A percentile compares a stretch with the other conserved stretches of the same genome.
Conservation (phyloP, 139 green algal genomes). For the Chlorella sp. region DNA sequence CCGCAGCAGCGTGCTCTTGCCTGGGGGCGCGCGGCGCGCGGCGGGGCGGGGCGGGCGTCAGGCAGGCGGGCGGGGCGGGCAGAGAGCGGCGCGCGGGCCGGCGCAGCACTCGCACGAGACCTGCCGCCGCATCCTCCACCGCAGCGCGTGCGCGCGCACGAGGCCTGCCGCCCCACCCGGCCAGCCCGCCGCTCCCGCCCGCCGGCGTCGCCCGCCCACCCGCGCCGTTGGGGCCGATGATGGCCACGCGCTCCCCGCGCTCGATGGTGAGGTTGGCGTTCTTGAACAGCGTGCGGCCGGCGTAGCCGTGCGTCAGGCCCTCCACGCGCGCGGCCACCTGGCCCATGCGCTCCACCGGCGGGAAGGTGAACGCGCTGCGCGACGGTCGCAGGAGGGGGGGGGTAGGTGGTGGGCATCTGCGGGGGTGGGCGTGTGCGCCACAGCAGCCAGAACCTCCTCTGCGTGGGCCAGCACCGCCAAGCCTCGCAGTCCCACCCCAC, state of each 20-base stretch:
- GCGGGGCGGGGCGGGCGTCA: too few species aligned
- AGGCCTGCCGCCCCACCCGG: too few species aligned
- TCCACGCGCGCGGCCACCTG: conserved; percentile 63
- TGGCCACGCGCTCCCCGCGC: conserved; percentile 93
- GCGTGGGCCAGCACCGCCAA: neutral
- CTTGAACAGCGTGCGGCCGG: conserved; percentile 74
- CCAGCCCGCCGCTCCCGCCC: too few species aligned
- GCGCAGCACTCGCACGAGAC: too few species aligned
- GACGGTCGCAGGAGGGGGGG: neutral
- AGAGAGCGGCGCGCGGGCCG: too few species aligned
- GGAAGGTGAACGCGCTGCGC: conserved; percentile 65
- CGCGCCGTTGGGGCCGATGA: conserved; percentile 94
- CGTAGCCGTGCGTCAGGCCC: conserved; percentile 90
- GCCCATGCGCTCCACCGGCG: conserved; percentile 74
- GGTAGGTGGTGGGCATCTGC: conserved; percentile 12
- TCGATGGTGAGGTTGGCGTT: conserved; percentile 71
- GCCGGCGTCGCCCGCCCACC: too few species aligned
- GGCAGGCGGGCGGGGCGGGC: too few species aligned
- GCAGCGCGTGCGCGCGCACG: too few species aligned
- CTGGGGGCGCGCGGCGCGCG: too few species aligned
- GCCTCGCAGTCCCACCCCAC: neutral
- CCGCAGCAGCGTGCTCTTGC: conserved; percentile 96
- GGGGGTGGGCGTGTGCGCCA: neutral
- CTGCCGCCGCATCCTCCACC: too few species aligned
- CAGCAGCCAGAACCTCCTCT: neutral